These are phyloP conservation scores for Cryphonectria naterciae DNA, from an alignment of 2,329 filamentous ascomycete species.

Conservation along the genomic window DNA sequence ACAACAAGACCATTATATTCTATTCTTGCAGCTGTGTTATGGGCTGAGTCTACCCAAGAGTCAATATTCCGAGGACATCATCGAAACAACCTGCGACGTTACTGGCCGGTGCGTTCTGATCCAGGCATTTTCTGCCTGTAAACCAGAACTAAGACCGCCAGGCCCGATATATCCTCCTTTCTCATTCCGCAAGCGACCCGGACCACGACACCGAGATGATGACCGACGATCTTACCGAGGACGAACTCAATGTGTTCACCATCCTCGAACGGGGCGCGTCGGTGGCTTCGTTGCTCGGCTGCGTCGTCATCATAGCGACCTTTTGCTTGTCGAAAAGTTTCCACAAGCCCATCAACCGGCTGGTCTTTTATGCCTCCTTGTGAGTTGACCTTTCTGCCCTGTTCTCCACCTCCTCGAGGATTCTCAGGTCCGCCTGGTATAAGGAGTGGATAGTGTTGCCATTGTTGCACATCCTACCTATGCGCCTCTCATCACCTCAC, in stretches of 20 bases:
- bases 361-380: conserved; percentile 82
- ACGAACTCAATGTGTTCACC: conserved; percentile 59
- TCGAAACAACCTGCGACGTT: not conserved
- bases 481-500: not conserved
- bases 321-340: conserved; percentile 72
- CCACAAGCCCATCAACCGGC: conserved; percentile 83
- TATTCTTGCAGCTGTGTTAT: not conserved
- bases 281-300: conserved; percentile 71
- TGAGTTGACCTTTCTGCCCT: not conserved
- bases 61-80: not conserved
- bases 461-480: not conserved
- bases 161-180: not conserved
- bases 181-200: conserved; percentile 1
- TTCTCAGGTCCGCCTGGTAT: not conserved
- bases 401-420: not conserved
- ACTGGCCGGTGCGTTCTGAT: not conserved
- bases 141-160: not conserved
- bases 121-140: not conserved
- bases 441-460: not conserved
- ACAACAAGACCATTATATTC: not conserved
- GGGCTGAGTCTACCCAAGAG: not conserved
- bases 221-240: conserved; percentile 14
- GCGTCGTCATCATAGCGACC: conserved; percentile 71
- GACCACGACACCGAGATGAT: conserved; percentile 20
- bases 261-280: conserved; percentile 71